These are phyloP conservation scores for Pseudogymnoascus sp. DNA, from an alignment of 2,329 filamentous ascomycete species.

Conservation along the genomic window DNA sequence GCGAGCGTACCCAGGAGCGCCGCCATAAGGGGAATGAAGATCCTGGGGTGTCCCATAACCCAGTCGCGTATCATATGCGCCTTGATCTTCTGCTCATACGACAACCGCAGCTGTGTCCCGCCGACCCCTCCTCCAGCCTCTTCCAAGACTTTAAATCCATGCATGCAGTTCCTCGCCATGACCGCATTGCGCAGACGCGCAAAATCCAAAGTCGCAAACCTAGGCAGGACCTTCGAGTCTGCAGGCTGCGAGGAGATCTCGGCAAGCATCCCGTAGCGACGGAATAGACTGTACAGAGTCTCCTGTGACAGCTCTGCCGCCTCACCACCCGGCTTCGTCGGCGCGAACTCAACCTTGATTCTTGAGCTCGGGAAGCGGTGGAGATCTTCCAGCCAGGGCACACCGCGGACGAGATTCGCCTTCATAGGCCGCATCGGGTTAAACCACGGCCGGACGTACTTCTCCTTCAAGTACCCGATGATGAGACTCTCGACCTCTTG, in stretches of 20 bases:
- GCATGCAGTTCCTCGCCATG: slow-evolving; percentile 87
- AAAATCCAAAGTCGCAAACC: slow-evolving; percentile 75
- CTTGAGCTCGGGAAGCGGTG: slow-evolving; percentile 71
- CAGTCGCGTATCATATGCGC: slow-evolving; percentile 78
- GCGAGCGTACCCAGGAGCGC: slow-evolving; percentile 76
- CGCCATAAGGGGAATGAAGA: slow-evolving; percentile 76
- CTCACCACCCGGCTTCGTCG: slow-evolving; percentile 60
- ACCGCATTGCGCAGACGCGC: slow-evolving; percentile 65
- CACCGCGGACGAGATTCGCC: slow-evolving; percentile 68
- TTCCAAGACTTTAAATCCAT: slow-evolving; percentile 69
- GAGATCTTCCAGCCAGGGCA: slow-evolving; percentile 91
- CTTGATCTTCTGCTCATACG: slow-evolving; percentile 74
- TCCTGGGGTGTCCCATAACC: slow-evolving; percentile 76
- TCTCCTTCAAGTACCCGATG: slow-evolving; percentile 55
- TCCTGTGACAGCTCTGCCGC: slow-evolving; percentile 80
- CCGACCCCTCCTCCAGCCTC: slow-evolving; percentile 64
- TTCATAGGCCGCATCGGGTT: slow-evolving; percentile 69
- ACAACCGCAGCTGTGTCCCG: slow-evolving; percentile 72
- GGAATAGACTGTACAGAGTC: slow-evolving; percentile 76
- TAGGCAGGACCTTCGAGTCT: slow-evolving; percentile 78
- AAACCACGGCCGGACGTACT: slow-evolving; percentile 81
- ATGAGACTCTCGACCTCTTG: slow-evolving; percentile 55
- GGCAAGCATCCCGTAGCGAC: slow-evolving; percentile 81
- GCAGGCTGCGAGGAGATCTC: slow-evolving; percentile 77
- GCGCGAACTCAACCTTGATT: slow-evolving; percentile 77